A percentile compares a stretch with the other conserved stretches of the same genome.
phyloP scores from a whole-genome alignment of 2,329 filamentous ascomycete species.

The Aspergillus sp. region DNA sequence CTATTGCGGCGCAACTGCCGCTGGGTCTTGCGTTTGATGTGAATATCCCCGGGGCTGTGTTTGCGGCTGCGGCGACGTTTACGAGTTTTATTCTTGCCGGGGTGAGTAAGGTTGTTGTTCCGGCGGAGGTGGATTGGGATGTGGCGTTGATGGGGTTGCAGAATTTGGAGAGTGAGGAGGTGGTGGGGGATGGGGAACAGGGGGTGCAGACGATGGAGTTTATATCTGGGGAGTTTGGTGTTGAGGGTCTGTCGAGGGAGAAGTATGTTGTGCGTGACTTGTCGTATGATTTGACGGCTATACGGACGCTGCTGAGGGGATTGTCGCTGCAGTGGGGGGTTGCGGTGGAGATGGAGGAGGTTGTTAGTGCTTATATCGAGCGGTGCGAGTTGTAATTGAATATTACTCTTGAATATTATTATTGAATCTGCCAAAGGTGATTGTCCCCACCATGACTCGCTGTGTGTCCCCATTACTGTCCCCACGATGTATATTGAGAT shows the following conservation, averaged over 20 bases:
- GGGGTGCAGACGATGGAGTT: background rate
- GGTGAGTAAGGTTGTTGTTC: background rate
- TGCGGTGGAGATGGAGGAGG: conserved; percentile 13
- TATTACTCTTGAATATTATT: too few relatives aligned
- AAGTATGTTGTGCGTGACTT: conserved; percentile 1
- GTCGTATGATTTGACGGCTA: conserved; percentile 7
- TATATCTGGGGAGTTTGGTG: background rate
- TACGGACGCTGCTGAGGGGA: conserved; percentile 9
- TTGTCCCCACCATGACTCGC: background rate
- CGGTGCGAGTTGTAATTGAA: conserved; percentile 1
- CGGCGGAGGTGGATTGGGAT: background rate
- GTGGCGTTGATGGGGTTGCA: background rate
- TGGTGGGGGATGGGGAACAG: background rate
- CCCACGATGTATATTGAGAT: background rate
- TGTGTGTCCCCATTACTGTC: background rate
- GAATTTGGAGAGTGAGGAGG: background rate
- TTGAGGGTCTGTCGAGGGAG: background rate
- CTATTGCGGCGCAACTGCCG: conserved; percentile 9
- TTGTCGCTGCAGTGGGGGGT: conserved; percentile 13
- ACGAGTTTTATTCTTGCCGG: conserved; percentile 3
- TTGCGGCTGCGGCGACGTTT: conserved; percentile 13
- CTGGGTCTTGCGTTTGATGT: conserved; percentile 11
- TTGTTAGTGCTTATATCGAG: conserved; percentile 12
- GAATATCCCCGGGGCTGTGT: conserved; percentile 13
- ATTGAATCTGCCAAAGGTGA: too few relatives aligned